Conservation (phyloP, 306 rosid species). For the Luffa aegyptiaca region DNA sequence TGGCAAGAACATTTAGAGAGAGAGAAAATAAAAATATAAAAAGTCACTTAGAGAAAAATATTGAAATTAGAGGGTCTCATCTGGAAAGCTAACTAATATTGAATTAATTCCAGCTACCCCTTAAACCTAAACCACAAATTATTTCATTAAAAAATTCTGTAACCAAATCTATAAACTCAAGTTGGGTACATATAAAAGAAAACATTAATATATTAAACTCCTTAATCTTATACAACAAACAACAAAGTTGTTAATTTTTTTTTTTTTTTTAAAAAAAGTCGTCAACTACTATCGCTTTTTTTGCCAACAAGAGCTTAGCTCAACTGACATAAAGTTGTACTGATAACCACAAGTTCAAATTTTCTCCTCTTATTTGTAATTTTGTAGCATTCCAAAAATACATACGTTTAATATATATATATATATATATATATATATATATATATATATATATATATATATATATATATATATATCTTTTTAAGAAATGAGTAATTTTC, state of each 20-base stretch:
- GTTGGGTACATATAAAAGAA: background rate
- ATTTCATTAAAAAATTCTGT: background rate
- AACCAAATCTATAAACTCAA: background rate
- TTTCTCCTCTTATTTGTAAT: background rate
- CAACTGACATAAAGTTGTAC: too few species aligned
- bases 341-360: background rate
- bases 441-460: too few species aligned
- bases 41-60: background rate
- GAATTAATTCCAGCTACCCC: constrained; percentile 9
- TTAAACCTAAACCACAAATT: background rate
- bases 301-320: too few species aligned
- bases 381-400: too few species aligned
- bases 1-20: background rate
- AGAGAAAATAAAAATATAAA: background rate
- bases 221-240: background rate
- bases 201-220: background rate
- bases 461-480: too few species aligned
- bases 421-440: too few species aligned
- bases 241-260: background rate
- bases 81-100: constrained; percentile 10
- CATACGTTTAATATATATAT: background rate
- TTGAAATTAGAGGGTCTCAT: background rate
- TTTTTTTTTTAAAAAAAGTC: too few species aligned
- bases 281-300: too few species aligned
- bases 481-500: too few species aligned